Evolutionary conservation across 2,329 filamentous ascomycete genomes (phyloP).

Genomic region (Zalaria sp.): DNA sequence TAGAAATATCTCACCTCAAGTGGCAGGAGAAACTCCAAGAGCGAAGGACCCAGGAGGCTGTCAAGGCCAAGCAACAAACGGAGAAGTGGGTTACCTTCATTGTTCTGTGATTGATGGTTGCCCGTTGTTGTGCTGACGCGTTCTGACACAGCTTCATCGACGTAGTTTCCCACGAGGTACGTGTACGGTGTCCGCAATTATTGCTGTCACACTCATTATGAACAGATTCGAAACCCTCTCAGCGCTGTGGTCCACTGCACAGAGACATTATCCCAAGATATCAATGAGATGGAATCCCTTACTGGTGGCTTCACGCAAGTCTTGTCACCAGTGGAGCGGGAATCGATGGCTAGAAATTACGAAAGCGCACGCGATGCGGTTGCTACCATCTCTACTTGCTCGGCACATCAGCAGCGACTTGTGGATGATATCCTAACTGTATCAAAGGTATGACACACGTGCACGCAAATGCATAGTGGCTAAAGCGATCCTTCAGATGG

Average conservation of each 20-base stretch:
- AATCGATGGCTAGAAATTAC: background rate
- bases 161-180: constrained; percentile 24
- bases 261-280: constrained; percentile 7
- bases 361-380: constrained; percentile 20
- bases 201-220: constrained; percentile 4
- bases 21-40: constrained; percentile 27
- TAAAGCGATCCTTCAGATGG: constrained; percentile 12
- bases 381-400: constrained; percentile 30
- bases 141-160: constrained; percentile 16
- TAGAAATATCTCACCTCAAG: constrained; percentile 30
- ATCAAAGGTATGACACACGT: constrained; percentile 16
- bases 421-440: constrained; percentile 33
- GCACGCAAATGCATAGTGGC: too few species aligned
- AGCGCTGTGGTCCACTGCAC: constrained; percentile 8
- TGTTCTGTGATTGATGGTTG: background rate
- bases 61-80: constrained; percentile 6
- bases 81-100: background rate
- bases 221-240: constrained; percentile 9
- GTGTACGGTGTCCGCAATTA: background rate
- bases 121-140: background rate
- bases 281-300: constrained; percentile 4
- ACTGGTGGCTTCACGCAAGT: background rate
- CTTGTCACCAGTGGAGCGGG: too few species aligned
- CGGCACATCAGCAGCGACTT: constrained; percentile 31
- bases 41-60: constrained; percentile 14